Conservation (phyloP, 1,284 basidiomycete genomes). For the Cutaneotrichosporon sp. region DNA sequence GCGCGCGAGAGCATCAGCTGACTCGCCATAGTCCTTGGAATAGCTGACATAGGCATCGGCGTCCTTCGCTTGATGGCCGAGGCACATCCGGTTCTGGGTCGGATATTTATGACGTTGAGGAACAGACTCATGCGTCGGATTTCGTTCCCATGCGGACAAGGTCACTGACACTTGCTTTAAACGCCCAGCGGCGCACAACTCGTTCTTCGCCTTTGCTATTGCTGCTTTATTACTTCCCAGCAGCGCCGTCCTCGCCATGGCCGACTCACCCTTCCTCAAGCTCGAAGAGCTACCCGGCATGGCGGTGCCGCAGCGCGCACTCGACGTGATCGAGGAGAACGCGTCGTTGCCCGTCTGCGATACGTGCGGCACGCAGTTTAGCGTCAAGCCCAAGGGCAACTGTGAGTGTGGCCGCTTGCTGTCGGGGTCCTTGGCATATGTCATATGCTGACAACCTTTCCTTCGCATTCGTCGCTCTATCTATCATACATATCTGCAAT, state of each 20-base stretch:
- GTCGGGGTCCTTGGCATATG: background rate
- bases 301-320: constrained; percentile 11
- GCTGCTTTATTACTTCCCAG: no score
- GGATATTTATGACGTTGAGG: no score
- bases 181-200: no score
- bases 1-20: no score
- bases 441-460: background rate
- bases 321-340: constrained; percentile 31
- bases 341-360: constrained; percentile 39
- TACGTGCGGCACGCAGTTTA: constrained; percentile 45
- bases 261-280: background rate
- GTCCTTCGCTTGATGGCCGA: no score
- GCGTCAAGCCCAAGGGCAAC: constrained; percentile 10
- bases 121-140: no score
- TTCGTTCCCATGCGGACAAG: no score
- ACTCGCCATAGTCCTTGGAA: no score
- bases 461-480: background rate
- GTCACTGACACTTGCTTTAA: no score
- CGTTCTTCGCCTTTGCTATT: no score
- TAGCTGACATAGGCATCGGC: no score
- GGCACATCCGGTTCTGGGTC: no score
- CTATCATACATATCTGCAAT: background rate
- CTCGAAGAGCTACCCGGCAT: background rate
- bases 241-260: background rate
- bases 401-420: constrained; percentile 18